A percentile compares a stretch with the other conserved stretches of the same genome.
These are phyloP conservation scores for Diaporthe sp. DNA, from an alignment of 2,329 filamentous ascomycete species.

Conservation along the genomic window DNA sequence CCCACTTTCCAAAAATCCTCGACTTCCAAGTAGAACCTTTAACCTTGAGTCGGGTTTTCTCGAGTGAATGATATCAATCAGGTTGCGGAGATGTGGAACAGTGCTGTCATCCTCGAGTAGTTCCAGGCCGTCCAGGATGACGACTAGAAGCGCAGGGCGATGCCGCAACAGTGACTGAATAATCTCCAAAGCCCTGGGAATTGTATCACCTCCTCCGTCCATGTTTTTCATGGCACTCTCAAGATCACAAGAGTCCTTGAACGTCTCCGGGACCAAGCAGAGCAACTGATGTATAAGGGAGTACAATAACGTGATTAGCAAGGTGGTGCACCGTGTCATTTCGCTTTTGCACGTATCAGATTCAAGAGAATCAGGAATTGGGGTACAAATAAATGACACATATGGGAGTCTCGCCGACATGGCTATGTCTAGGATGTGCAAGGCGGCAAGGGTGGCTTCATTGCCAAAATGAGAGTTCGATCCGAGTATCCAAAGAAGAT, in stretches of 20 bases:
- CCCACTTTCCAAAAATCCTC: not conserved
- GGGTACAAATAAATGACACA: not conserved
- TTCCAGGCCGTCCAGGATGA: not conserved
- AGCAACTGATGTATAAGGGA: not conserved
- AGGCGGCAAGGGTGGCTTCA: not conserved
- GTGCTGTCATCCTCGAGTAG: not conserved
- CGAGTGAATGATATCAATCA: not conserved
- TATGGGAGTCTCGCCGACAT: not conserved
- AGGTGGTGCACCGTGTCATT: not conserved
- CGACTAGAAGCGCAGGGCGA: not conserved
- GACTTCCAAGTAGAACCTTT: not conserved
- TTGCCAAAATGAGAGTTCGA: not conserved
- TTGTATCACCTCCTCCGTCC: not conserved
- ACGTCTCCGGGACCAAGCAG: not conserved
- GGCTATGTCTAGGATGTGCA: not conserved
- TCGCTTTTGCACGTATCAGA: too few species aligned
- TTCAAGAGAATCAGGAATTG: too few species aligned
- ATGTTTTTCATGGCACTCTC: not conserved
- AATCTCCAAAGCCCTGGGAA: not conserved
- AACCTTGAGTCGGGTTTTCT: not conserved
- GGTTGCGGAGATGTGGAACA: not conserved
- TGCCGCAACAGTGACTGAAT: not conserved
- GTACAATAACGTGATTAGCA: not conserved
- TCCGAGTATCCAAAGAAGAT: constrained; percentile 1
- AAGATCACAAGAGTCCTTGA: not conserved